Evolutionary conservation across 179 eudicot genomes (phyloP).

Genomic region (Monotropa hypopitys): DNA sequence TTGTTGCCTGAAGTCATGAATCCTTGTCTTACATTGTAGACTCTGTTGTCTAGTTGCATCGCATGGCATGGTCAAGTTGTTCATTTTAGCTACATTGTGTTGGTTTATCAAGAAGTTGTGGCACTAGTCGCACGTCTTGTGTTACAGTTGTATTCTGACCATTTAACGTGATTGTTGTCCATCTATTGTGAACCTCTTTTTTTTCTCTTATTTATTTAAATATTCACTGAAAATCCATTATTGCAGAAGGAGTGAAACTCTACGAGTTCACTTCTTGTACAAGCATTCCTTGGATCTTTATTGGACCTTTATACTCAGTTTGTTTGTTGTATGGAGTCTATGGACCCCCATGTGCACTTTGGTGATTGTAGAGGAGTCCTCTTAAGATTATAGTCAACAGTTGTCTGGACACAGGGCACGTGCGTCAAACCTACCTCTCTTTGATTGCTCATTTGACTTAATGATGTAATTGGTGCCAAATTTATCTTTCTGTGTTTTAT

Average conservation of each 20-base stretch:
- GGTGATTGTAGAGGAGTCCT: background rate
- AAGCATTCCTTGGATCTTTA: background rate
- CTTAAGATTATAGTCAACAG: background rate
- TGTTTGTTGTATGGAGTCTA: background rate
- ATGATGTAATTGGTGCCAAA: background rate
- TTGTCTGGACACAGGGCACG: background rate
- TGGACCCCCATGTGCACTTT: background rate
- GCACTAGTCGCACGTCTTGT: background rate
- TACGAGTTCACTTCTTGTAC: background rate
- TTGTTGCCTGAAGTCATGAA: background rate
- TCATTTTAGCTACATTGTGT: background rate
- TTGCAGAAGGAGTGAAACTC: background rate
- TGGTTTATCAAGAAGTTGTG: background rate
- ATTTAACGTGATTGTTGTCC: background rate
- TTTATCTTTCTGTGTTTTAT: background rate
- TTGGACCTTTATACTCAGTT: background rate
- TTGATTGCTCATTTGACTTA: background rate
- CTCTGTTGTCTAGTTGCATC: background rate
- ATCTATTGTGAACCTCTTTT: background rate
- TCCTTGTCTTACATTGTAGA: background rate
- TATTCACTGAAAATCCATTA: background rate
- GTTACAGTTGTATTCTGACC: background rate
- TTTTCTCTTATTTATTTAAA: background rate
- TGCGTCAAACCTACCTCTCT: background rate
- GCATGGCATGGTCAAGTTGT: background rate